These are phyloP conservation scores for Herpetomonas samuelpessoai DNA, from an alignment of 208 protist species.

Conservation along the genomic window DNA sequence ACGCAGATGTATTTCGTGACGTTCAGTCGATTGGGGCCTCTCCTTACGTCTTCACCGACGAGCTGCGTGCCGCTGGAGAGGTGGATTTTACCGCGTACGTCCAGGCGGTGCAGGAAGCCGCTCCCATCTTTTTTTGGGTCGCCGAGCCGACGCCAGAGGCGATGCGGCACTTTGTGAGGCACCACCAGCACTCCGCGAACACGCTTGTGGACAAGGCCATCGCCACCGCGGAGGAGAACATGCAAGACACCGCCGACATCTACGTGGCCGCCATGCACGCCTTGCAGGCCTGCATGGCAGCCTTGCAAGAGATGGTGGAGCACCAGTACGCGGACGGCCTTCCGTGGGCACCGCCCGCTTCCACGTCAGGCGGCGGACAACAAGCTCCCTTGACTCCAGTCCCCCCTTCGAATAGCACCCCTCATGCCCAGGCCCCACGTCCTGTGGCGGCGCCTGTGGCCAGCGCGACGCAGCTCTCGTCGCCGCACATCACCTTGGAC, in stretches of 20 bases:
- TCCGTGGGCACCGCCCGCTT: background rate
- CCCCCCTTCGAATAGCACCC: background rate
- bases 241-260: background rate
- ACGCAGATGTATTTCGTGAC: slow-evolving; percentile 7
- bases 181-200: slow-evolving; percentile 1
- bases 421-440: background rate
- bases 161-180: slow-evolving; percentile 3
- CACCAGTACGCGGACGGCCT: background rate
- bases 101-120: slow-evolving; percentile 11
- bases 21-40: slow-evolving; percentile 1
- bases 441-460: background rate
- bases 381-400: background rate
- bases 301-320: slow-evolving; percentile 6
- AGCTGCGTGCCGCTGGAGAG: background rate
- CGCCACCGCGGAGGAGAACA: background rate
- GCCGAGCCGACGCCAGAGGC: background rate
- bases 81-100: slow-evolving; percentile 11
- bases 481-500: background rate
- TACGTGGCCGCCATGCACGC: slow-evolving; percentile 5
- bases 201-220: slow-evolving; percentile 13
- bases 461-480: background rate
- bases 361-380: no score
- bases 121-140: slow-evolving; percentile 3
- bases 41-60: slow-evolving; percentile 4
- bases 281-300: slow-evolving; percentile 2